Conservation (phyloP, 208 protist species). For the Tetramitus jugosus region DNA sequence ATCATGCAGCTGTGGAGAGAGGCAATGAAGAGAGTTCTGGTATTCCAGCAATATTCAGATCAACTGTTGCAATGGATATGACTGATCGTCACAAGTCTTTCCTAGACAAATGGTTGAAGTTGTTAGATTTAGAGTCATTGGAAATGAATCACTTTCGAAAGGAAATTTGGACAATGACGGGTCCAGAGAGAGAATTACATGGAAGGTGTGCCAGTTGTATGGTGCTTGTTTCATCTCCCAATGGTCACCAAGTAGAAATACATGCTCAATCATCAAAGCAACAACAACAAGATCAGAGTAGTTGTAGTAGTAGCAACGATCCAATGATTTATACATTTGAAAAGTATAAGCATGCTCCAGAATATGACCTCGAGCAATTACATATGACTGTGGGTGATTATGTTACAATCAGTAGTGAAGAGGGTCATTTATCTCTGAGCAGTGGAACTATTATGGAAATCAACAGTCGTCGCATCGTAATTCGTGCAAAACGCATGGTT, state of each 20-base stretch:
- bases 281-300: neutral
- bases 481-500: too few relatives aligned
- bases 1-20: neutral
- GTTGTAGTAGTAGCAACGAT: too few relatives aligned
- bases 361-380: neutral
- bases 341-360: neutral
- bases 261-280: too few relatives aligned
- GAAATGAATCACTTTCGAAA: neutral
- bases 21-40: too few relatives aligned
- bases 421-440: neutral
- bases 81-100: neutral
- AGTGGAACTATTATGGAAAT: neutral
- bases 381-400: neutral
- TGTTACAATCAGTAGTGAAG: neutral
- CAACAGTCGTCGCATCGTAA: neutral
- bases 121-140: neutral
- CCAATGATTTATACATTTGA: neutral
- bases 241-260: too few relatives aligned
- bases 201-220: neutral
- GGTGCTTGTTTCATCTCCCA: too few relatives aligned
- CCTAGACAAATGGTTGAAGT: neutral
- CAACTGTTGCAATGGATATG: neutral
- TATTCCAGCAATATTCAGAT: too few relatives aligned
- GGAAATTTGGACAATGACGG: neutral
- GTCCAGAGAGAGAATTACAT: neutral